Evolutionary conservation across 208 protist genomes (phyloP).

Genomic region (Porcisia hertigi): DNA sequence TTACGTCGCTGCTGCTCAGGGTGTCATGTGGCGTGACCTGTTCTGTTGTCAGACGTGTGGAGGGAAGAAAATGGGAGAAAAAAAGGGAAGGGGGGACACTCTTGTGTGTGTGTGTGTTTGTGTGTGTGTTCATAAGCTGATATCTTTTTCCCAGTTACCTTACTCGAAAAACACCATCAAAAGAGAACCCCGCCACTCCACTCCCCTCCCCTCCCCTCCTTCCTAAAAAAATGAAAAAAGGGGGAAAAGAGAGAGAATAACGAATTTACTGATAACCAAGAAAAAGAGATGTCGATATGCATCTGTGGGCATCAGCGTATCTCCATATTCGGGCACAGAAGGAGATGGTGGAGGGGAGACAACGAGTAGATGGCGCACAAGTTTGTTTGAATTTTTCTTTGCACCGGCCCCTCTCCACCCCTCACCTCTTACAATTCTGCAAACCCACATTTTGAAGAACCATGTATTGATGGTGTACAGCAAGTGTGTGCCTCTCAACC

Average conservation of each 20-base stretch:
- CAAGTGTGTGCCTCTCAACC: not conserved
- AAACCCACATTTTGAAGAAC: not conserved
- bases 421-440: not conserved
- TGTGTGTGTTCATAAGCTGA: not conserved
- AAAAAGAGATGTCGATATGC: not conserved
- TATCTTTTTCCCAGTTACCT: too few relatives aligned
- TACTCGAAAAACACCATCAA: too few relatives aligned
- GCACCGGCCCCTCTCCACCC: not conserved
- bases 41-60: too few relatives aligned
- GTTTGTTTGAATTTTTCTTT: not conserved
- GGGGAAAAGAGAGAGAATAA: too few relatives aligned
- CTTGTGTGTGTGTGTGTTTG: conserved; percentile 17
- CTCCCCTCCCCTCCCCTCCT: too few relatives aligned
- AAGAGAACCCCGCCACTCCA: too few relatives aligned
- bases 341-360: not conserved
- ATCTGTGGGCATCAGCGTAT: not conserved
- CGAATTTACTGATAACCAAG: not conserved
- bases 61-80: too few relatives aligned
- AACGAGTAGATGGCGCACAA: not conserved
- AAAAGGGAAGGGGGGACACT: not conserved
- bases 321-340: not conserved
- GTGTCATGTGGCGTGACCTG: too few relatives aligned
- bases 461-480: not conserved
- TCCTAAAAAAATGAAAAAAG: too few relatives aligned
- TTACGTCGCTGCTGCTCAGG: too few relatives aligned